Percentiles rank a stretch among this genome's conserved stretches.
phyloP scores from a whole-genome alignment of 2,329 filamentous ascomycete species.

The Elsinoe perseae region DNA sequence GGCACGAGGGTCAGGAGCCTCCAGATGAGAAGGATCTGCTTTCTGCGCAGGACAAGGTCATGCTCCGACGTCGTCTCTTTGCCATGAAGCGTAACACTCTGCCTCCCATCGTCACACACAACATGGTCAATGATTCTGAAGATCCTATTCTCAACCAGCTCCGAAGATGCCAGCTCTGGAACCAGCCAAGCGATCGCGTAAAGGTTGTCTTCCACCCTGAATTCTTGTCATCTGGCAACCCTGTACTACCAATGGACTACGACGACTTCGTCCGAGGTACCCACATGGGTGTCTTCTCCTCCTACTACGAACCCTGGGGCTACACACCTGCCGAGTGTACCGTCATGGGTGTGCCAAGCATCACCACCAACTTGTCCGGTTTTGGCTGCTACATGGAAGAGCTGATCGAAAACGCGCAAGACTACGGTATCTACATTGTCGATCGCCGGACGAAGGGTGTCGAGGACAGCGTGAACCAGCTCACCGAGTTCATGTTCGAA shows the following conservation, averaged over 20 bases:
- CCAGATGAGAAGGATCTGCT: constrained; percentile 97
- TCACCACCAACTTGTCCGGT: constrained; percentile 94
- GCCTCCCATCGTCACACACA: constrained; percentile 95
- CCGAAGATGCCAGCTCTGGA: constrained; percentile 92
- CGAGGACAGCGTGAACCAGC: constrained; percentile 94
- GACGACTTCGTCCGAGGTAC: constrained; percentile 98
- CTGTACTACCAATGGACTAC: constrained; percentile 90
- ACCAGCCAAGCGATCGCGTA: constrained; percentile 87
- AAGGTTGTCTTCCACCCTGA: constrained; percentile 98
- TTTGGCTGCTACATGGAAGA: constrained; percentile 99
- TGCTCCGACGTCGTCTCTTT: constrained; percentile 83
- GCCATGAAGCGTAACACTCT: constrained; percentile 90
- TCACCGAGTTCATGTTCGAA: constrained; percentile 86
- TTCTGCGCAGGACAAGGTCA: constrained; percentile 81
- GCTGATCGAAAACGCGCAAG: constrained; percentile 91
- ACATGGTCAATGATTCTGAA: constrained; percentile 91
- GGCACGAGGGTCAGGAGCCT: constrained; percentile 89
- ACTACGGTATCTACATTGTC: constrained; percentile 99
- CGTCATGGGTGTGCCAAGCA: constrained; percentile 97
- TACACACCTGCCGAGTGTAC: constrained; percentile 98
- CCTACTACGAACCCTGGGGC: constrained; percentile 98
- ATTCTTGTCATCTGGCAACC: constrained; percentile 92
- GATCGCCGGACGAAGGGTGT: constrained; percentile 92
- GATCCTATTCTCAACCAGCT: constrained; percentile 96
- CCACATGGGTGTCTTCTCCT: constrained; percentile 89